These are phyloP conservation scores for Fusarium scirpi DNA, from an alignment of 2,329 filamentous ascomycete genomes.

Conservation along the genomic window DNA sequence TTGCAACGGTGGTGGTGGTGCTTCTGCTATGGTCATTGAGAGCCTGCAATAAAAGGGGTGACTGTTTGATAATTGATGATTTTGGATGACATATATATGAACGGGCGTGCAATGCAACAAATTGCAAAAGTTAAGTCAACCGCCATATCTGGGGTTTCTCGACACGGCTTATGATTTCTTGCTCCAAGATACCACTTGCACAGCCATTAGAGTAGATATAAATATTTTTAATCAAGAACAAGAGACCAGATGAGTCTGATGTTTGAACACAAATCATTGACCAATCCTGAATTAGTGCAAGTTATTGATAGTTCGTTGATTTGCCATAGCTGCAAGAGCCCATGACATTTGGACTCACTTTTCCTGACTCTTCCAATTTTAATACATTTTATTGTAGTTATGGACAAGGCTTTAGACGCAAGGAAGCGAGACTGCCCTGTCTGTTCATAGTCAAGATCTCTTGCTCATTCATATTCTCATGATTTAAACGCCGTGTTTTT, in stretches of 20 bases:
- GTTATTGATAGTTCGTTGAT: background rate
- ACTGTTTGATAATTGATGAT: constrained; percentile 36
- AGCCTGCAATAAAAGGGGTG: constrained; percentile 63
- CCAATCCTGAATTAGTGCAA: background rate
- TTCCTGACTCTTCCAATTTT: no score
- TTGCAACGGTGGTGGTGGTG: constrained; percentile 97
- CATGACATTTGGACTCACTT: background rate
- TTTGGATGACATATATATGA: constrained; percentile 42
- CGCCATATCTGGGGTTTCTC: constrained; percentile 27
- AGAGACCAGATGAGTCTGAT: background rate
- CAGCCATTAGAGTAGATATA: constrained; percentile 33
- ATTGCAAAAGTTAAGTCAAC: constrained; percentile 40
- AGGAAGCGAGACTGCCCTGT: background rate
- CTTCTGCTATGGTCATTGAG: constrained; percentile 93
- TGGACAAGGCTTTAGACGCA: background rate
- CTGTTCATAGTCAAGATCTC: background rate
- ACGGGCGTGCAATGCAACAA: constrained; percentile 30
- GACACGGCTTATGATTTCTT: constrained; percentile 36
- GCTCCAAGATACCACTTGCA: constrained; percentile 26
- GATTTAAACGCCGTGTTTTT: background rate
- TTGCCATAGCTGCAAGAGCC: no score
- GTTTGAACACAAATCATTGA: background rate
- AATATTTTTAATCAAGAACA: constrained; percentile 36
- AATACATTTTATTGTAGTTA: no score
- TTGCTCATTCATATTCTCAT: background rate